phyloP scores from a whole-genome alignment of 306 rosid species.

The Cucumis cinereus region DNA sequence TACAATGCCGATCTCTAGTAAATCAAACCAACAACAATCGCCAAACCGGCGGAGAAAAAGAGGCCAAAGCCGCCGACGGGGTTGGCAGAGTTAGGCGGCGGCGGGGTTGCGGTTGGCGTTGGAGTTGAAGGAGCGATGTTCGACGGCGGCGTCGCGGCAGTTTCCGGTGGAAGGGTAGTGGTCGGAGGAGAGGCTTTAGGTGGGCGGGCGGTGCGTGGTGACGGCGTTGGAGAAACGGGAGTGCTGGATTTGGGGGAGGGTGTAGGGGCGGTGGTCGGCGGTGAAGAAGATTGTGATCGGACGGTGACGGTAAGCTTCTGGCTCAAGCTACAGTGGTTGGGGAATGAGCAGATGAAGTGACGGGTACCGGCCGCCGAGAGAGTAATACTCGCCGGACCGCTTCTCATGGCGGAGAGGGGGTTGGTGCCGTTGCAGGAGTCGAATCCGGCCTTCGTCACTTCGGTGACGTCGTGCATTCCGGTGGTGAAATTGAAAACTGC shows the following conservation, averaged over 20 bases:
- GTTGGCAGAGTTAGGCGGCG: background rate
- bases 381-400: background rate
- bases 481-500: slow-evolving; percentile 41
- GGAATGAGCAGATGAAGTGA: slow-evolving; percentile 20
- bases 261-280: background rate
- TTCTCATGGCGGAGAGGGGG: background rate
- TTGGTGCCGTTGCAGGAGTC: background rate
- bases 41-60: background rate
- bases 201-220: slow-evolving; percentile 5
- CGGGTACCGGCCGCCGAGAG: background rate
- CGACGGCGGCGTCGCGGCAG: background rate
- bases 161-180: background rate
- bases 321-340: slow-evolving; percentile 13
- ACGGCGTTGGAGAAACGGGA: background rate
- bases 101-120: background rate
- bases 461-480: slow-evolving; percentile 40
- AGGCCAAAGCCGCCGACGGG: background rate
- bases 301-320: slow-evolving; percentile 18
- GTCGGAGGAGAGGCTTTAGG: background rate
- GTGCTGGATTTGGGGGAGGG: background rate
- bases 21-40: slow-evolving; percentile 19
- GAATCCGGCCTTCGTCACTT: slow-evolving; percentile 27
- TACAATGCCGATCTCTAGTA: slow-evolving; percentile 1
- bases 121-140: background rate
- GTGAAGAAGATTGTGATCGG: background rate